Base-by-base conservation (phyloP, 1,284 basidiomycete genomes). In the Rhodotorula sp. region DNA sequence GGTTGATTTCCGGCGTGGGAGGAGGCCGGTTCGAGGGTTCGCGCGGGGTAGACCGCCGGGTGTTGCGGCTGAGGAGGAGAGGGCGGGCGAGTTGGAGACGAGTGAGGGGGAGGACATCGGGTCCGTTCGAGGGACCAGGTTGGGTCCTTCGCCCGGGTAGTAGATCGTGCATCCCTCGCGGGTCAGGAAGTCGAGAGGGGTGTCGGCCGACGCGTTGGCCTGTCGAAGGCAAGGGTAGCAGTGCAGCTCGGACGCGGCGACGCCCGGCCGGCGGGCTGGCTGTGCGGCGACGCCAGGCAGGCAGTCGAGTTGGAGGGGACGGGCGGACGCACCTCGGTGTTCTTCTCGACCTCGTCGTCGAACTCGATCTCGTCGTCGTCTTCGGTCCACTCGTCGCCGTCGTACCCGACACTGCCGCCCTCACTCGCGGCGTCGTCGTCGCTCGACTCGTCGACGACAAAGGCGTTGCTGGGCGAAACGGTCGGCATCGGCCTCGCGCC, bases 61-160 rank as follows among this genome's bases (percentile, higher is more conserved):
- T 44, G 37, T 53, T 53, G 37, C n/a, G 24, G 50, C 16, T 52
- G 57, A 52, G 11, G 15, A 24, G 22, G 11, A 54, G 11, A 24
- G 67, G 34, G n/a, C 58, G 47, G 34, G 37, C 26, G 47, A 34
- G 13, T 48, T 53, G 8, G 46, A 13, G 31, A 34, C 28, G 2
- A 90, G 81, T 0, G 64, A 52, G 37, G 85, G 84, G 37, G 85
- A 84, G 46, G 91, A 55, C 16, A 75, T 69, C 47, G 76, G 71
- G 20, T 78, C 73, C 55, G 68, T 65, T 1, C 81, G 79, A 1
- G 81, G 77, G 53, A 95, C 86, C 59, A 95, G 89, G 77, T 96
- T 96, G 31, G 94, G 92, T 57, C 93, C 91, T 80, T 92, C 89
- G 37, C 89, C 90, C 4, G 90, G 72, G 82, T 7, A 90, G 88